Evolutionary conservation across 345 rosid species (phyloP), one percentile per base, ranked within the genome.

Genomic region (Cardamine chenopodiifolia): DNA sequence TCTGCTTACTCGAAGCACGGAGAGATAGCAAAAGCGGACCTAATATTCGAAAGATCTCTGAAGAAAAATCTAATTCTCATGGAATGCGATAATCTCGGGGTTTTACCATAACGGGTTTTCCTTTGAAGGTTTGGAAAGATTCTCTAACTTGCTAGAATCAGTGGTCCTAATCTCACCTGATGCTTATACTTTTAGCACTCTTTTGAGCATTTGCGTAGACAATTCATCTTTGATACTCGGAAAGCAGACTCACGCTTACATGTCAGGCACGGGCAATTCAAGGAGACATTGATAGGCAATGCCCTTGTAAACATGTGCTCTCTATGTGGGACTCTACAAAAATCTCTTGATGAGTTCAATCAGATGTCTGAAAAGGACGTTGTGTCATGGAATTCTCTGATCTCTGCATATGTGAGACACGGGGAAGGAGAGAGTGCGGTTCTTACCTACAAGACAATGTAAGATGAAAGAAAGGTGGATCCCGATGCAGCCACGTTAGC

Each of bases 11-110:
- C 87, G 4, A 89, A 82, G 74, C 85, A 69, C 35, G 93, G 88
- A 56, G 53, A 71, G 67, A 79, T 88, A 53, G 39, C 70, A 25
- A 79, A 73, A 56, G 92, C 90, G 19, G 79, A 65, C 50, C 79
- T 80, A 28, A 66, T 87, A 52, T 92, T 92, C 45, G 39, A 25
- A 72, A 73, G 70, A 70, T 79, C 83, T 6, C 32, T 28, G 13
- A 31, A 23, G 40, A 83, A 76, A 77, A 90, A 85, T 81, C 54
- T 87, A 80, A 74, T 92, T 92, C 49, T 85, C 96, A 47, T 92
- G 94, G 97, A 92, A 92, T 61, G 70, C 85, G 2, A 78, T 88
- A 10, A 84, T 88, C 55, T 90, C 90, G 1, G 93, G 88, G 55
- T 77, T 84, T 59, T 66, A 83, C 56, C 70, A 81, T 45, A 88